Evolutionary conservation across 257 asterid species (phyloP).

Genomic region (Eucommia ulmoides): DNA sequence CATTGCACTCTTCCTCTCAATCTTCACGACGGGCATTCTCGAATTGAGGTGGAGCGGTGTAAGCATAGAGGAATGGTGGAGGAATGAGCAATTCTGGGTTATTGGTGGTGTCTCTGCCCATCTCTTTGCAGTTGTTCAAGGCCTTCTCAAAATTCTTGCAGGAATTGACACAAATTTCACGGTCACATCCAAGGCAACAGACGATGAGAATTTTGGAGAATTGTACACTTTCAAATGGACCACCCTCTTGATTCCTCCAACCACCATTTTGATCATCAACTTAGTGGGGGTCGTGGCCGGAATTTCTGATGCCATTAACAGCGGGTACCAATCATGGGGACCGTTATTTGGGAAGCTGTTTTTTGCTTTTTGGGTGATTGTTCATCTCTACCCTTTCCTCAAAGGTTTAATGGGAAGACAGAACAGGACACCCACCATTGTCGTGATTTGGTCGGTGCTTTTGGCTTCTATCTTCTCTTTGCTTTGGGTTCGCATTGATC

Average conservation of each 20-base stretch:
- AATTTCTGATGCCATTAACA: slow-evolving; percentile 77
- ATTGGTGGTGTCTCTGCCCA: slow-evolving; percentile 93
- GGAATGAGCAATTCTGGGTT: slow-evolving; percentile 96
- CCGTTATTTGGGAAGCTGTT: slow-evolving; percentile 86
- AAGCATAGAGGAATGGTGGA: slow-evolving; percentile 97
- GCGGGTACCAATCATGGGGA: slow-evolving; percentile 85
- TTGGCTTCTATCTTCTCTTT: slow-evolving; percentile 83
- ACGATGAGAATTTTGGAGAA: slow-evolving; percentile 83
- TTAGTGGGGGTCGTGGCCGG: slow-evolving; percentile 91
- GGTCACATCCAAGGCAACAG: slow-evolving; percentile 69
- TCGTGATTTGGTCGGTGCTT: slow-evolving; percentile 75
- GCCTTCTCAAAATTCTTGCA: slow-evolving; percentile 63
- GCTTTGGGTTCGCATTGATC: slow-evolving; percentile 86
- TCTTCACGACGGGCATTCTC: slow-evolving; percentile 67
- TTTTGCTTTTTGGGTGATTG: slow-evolving; percentile 89
- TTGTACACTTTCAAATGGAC: slow-evolving; percentile 89
- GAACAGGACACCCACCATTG: slow-evolving; percentile 85
- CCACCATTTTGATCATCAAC: slow-evolving; percentile 72
- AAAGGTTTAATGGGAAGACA: slow-evolving; percentile 89
- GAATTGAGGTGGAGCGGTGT: slow-evolving; percentile 95
- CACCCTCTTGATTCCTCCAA: slow-evolving; percentile 84
- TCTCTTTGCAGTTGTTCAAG: slow-evolving; percentile 80
- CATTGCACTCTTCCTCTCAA: slow-evolving; percentile 84
- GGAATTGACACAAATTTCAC: slow-evolving; percentile 91
- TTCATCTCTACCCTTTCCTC: slow-evolving; percentile 87